Evolutionary conservation across 129 eudicot species (phyloP).

Genomic region (Ambrosia trifida): DNA sequence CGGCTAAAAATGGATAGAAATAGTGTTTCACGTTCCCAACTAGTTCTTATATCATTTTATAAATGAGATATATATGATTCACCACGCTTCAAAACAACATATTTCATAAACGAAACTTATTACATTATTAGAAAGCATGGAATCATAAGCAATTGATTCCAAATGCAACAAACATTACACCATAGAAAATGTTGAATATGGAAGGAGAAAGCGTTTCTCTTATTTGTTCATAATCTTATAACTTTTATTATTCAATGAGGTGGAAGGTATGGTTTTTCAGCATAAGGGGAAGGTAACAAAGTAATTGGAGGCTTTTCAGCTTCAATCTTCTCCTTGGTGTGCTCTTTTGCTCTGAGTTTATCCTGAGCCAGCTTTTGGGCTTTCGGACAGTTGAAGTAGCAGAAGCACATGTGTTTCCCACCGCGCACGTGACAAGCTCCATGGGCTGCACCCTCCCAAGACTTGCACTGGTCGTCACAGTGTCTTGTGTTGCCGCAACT

Average conservation of each 20-base stretch:
- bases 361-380: constrained; percentile 27
- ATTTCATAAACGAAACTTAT: constrained; percentile 1
- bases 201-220: neutral
- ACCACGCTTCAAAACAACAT: no score
- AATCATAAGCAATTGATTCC: constrained; percentile 6
- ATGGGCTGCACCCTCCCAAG: constrained; percentile 39
- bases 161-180: constrained; percentile 4
- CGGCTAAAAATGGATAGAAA: no score
- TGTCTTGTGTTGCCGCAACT: constrained; percentile 31
- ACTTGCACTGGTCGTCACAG: constrained; percentile 37
- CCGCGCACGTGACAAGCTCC: constrained; percentile 34
- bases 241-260: neutral
- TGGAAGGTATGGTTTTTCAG: neutral
- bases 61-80: no score
- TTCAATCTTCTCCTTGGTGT: constrained; percentile 7
- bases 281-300: no score
- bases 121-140: neutral
- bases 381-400: constrained; percentile 27
- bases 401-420: constrained; percentile 34
- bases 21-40: no score
- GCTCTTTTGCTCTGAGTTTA: constrained; percentile 21
- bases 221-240: constrained; percentile 18
- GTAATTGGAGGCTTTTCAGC: neutral
- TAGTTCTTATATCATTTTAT: no score
- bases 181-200: no score